Base-by-base conservation (phyloP, 768 basidiomycete genomes). In the Dioszegia aurantiaca region DNA sequence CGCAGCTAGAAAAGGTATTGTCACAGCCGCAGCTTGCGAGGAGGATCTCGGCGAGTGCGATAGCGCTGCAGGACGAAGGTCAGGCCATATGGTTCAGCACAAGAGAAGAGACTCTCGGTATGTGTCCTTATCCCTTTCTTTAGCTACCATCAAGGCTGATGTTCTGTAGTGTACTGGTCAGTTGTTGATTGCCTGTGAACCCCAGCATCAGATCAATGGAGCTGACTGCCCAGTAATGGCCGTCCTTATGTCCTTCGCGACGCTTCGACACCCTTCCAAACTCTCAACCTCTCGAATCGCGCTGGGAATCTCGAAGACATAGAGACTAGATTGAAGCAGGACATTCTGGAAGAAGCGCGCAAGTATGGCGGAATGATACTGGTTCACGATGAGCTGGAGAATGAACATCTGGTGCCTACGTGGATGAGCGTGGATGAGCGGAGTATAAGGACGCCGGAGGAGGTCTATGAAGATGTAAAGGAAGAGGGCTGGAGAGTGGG, bases 241-340 rank as follows among this genome's bases (percentile, higher is more conserved):
- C 60, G 90, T 43, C 91, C 95, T 0, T 98, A 94, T 72, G 92
- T 97, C 3, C 80, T 97, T 26, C 83, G 93, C 40, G 91, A 97
- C 73, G 85, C 88, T 1, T 82, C 89, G 10, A 85, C 89, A 60
- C 92, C 92, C 3, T 83, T 87, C 54, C 83, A 83, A 41, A 88
- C 87, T 0, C 80, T 95, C 51, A 80, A 85, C 12, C 77, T 97
- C 31, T 92, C 91, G 23, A 90, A 94, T 77, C 83, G 95, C n/a
- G 88, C 91, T 1, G 88, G 91, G 77, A 95, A 93, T 70, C 80
- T 98, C 10, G 95, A 97, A 72, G 91, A 86, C 0, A 94, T 98
- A 56, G 95, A 75, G 55, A 80, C 80, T 45, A 83, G 94, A 47
- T 77, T 98, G 63, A 95, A 91, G 79, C 82, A 85, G 47, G 95